Evolutionary conservation across 208 protist genomes (phyloP), one percentile per base, ranked within the genome.

Genomic region (Leptomonas pyrrhocoris): DNA sequence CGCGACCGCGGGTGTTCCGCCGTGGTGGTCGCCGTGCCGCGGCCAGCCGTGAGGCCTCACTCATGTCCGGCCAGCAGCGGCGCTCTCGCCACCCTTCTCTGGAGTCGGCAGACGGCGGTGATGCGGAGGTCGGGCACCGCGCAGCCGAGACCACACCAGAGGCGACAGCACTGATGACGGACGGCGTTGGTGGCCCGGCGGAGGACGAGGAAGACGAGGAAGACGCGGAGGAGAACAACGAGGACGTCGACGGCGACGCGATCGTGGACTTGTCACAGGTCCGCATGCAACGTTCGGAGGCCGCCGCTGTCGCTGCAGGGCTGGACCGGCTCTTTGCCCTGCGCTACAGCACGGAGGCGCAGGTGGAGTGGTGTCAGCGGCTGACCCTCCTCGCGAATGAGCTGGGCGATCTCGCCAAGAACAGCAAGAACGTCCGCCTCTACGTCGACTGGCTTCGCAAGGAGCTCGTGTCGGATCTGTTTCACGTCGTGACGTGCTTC

Each of bases 341-440:
- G 18, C 85, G 90, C 38, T 80, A 68, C 68, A 88, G 56, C 73
- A 96, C 88, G 3, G 88, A 92, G 74, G 76, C 78, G 30, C 90
- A 96, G 73, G 90, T 94, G 58, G 83, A 92, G 70, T 96, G 88
- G 88, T 88, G 84, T 66, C 90, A 93, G 63, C 74, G 83, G 42
- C 74, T 96, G 42, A 51, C 71, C 36, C 59, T 89, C 43, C 80
- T 96, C 12, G 74, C 80, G 16, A 71, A 28, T 6, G 88, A 94
- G 73, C 74, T 96, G n/a, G 75, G 83, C 21, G 79, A 77, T 21
- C 25, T 86, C 48, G 85, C 83, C 13, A 51, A 61, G 27, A 81
- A 88, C 64, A 77, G 71, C 9, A 63, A 63, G 11, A 94, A 92
- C 77, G 78, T 96, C 65, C 77, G 81, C 19, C 28, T 80, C 27